Evolutionary conservation across 2,329 filamentous ascomycete genomes (phyloP).

Genomic region (Colletotrichum musicola): DNA sequence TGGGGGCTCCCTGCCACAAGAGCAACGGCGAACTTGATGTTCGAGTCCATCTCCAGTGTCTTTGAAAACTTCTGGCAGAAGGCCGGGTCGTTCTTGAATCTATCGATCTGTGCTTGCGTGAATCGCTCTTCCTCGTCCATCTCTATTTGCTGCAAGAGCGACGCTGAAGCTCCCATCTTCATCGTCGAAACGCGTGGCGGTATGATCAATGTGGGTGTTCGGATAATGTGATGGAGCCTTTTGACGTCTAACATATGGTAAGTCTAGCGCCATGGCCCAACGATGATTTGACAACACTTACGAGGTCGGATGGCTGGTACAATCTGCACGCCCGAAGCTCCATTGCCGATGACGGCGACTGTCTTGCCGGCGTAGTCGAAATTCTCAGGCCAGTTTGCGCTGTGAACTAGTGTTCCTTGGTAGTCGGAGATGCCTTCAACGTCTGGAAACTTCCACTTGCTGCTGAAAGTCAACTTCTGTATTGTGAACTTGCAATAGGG

Average conservation of each 20-base stretch:
- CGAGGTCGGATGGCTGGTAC: slow-evolving; percentile 62
- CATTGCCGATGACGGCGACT: slow-evolving; percentile 69
- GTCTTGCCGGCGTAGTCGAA: slow-evolving; percentile 64
- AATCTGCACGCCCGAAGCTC: slow-evolving; percentile 67
- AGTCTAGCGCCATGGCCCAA: neutral
- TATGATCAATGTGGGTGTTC: slow-evolving; percentile 58
- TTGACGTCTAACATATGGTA: slow-evolving; percentile 50
- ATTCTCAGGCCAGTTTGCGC: slow-evolving; percentile 64
- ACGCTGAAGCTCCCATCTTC: slow-evolving; percentile 50
- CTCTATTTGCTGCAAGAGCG: slow-evolving; percentile 42
- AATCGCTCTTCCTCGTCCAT: slow-evolving; percentile 43
- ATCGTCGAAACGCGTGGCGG: slow-evolving; percentile 51
- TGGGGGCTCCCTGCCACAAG: slow-evolving; percentile 55
- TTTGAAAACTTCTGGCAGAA: slow-evolving; percentile 62
- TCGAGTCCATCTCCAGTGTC: slow-evolving; percentile 59
- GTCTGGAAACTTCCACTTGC: slow-evolving; percentile 66
- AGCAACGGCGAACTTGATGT: slow-evolving; percentile 58
- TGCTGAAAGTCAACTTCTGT: slow-evolving; percentile 42
- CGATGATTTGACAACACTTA: slow-evolving; percentile 42
- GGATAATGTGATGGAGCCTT: slow-evolving; percentile 56
- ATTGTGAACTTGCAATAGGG: neutral
- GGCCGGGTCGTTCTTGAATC: slow-evolving; percentile 59
- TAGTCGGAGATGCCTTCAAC: slow-evolving; percentile 61
- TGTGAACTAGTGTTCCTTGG: slow-evolving; percentile 64
- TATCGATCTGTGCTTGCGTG: slow-evolving; percentile 56